Evolutionary conservation across 2,329 filamentous ascomycete genomes (phyloP), one percentile per base, ranked within the genome.

Genomic region (Aspergillus nomiae): DNA sequence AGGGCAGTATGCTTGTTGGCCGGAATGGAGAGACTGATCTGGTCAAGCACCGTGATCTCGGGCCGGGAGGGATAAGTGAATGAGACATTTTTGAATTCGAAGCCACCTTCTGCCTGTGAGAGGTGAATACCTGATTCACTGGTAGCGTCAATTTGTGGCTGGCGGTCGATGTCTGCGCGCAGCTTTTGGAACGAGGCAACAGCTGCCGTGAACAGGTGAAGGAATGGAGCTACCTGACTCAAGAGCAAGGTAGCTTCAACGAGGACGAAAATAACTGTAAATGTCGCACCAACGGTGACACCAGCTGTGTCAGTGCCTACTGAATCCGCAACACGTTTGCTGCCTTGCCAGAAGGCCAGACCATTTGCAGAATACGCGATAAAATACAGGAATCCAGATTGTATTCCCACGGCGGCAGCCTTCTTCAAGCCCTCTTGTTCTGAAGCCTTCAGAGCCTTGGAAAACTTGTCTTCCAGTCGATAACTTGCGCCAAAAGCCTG

Each of bases 301-400:
- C 71, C 73, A 0, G 58, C 32, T 2, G 67, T 55, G 14, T 63
- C 62, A 1, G 57, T 36, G 3, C 57, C 57, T 26, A 76, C 70
- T 5, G 71, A 57, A n/a, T 71, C 77, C 12, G 82, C 82, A 48
- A 88, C 83, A 58, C 83, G 83, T 41, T 78, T 81, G 65, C 86
- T 88, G 55, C 88, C 89, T 72, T 90, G 84, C 87, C 87, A 91
- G 70, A 89, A 90, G 0, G 88, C 87, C 16, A 91, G 78, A 1
- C 86, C 87, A 71, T 90, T 90, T 8, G 87, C 87, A 2, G 86
- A 84, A 66, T 89, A 90, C 4, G 87, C 86, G 66, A 91, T 85
- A 65, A 91, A 90, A 71, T 89, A 91, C 8, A 90, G 77, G 19
- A 85, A 73, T 11, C 88, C 88, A 9, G 86, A 82, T 70, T 90